Evolutionary conservation across 805 yeast genomes (phyloP), one percentile per base, ranked within the genome.

Genomic region (Kockiozyma suomiensis): DNA sequence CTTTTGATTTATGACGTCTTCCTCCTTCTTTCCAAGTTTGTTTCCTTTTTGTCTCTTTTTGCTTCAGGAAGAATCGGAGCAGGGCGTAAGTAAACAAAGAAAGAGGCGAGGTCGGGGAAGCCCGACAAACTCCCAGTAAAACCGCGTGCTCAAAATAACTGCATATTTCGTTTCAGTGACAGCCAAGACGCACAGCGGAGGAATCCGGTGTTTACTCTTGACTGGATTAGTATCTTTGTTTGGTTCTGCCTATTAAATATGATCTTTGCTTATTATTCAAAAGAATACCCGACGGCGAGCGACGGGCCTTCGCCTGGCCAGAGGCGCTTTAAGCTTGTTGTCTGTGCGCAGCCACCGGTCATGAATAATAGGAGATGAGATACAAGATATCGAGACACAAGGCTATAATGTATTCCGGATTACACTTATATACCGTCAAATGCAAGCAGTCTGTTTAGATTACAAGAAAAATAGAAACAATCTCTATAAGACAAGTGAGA

Each of bases 141-240:
- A 33, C 4, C 33, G 37, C 54, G 54, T 28, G 45, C 13, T 5
- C 35, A 23, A 19, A 25, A 23, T 48, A 41, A 48, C 51, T 32
- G 42, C 42, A 17, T n/a, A 15, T n/a, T 28, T 26, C 23, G 23
- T 30, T 13, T 12, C 40, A 2, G 50, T 47, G 50, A 47, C n/a
- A 5, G 13, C 23, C 30, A 35, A 19, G 32, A 48, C 52, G 52
- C n/a, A 21, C 8, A 12, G 19, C 54, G 54, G 54, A 3, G 46
- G n/a, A 50, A 12, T 37, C 54, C 54, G 54, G 21, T 50, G 46
- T 50, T 50, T 50, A 50, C 54, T 4, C 10, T 7, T 37, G 13
- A 6, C 43, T 33, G 33, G 8, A 7, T 32, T 10, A 2, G 40
- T n/a, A n/a, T n/a, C n/a, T n/a, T n/a, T n/a, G n/a, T n/a, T n/a